These are phyloP conservation scores for Aspergillus asperescens DNA, from an alignment of 495 filamentous ascomycete genomes.

Conservation along the genomic window DNA sequence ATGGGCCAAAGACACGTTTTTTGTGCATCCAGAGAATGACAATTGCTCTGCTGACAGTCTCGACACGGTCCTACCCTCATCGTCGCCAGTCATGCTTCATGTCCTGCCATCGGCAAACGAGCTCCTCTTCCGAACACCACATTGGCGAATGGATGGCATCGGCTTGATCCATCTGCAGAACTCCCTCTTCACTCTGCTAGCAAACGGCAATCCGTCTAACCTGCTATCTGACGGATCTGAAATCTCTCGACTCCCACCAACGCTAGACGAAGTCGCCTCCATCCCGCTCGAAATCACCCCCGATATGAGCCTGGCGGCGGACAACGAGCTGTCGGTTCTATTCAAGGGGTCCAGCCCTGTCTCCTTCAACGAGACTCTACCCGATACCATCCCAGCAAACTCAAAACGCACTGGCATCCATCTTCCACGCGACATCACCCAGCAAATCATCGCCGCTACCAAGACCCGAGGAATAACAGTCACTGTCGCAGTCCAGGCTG, in stretches of 20 bases:
- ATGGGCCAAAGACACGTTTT: neutral
- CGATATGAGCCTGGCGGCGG: neutral
- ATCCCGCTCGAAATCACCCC: neutral
- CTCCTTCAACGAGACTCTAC: neutral
- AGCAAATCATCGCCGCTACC: constrained; percentile 6
- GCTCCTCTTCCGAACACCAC: constrained; percentile 14
- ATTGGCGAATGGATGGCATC: constrained; percentile 16
- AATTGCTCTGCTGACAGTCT: neutral
- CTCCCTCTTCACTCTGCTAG: neutral
- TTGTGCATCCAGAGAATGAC: neutral
- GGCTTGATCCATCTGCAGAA: constrained; percentile 12
- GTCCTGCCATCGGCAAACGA: constrained; percentile 16
- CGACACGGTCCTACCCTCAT: neutral
- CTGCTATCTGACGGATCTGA: neutral
- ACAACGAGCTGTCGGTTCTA: neutral
- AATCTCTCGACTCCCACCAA: neutral
- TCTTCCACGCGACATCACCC: neutral
- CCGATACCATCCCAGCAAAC: neutral
- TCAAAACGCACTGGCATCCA: neutral
- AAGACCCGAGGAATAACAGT: constrained; percentile 10
- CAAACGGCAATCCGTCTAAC: neutral
- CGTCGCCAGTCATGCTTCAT: neutral
- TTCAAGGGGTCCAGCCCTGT: neutral
- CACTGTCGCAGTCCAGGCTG: constrained; percentile 19
- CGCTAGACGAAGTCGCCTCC: neutral